These are phyloP conservation scores for Citrus reticulata DNA, from an alignment of 345 rosid genomes.

Conservation along the genomic window DNA sequence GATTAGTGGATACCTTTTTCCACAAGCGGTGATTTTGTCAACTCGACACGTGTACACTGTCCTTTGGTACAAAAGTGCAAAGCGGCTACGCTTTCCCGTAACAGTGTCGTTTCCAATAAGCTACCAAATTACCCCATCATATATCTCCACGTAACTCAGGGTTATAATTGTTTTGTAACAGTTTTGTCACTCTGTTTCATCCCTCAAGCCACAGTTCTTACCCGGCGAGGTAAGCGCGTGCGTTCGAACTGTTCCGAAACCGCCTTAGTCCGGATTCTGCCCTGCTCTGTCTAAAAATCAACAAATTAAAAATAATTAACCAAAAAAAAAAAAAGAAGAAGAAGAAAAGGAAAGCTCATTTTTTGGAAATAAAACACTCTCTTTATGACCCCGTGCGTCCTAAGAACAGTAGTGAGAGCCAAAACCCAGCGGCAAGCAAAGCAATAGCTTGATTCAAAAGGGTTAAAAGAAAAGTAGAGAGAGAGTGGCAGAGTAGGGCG, in stretches of 20 bases:
- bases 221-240: not conserved
- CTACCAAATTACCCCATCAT: not conserved
- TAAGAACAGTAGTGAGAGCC: not conserved
- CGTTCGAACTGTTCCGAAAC: not conserved
- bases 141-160: not conserved
- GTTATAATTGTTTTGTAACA: not conserved
- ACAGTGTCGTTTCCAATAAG: not conserved
- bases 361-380: not conserved
- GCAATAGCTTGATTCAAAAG: not conserved
- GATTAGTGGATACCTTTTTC: not conserved
- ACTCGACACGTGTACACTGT: not conserved
- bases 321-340: not conserved
- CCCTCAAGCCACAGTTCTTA: not conserved
- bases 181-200: not conserved
- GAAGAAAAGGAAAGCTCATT: not conserved
- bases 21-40: not conserved
- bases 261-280: not conserved
- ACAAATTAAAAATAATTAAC: not conserved
- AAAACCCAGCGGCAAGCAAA: slow-evolving; percentile 13
- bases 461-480: slow-evolving; percentile 12
- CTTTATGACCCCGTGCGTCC: not conserved
- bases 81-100: not conserved
- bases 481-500: slow-evolving; percentile 45
- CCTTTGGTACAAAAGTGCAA: not conserved
- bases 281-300: not conserved